Evolutionary conservation across 306 rosid genomes (phyloP), one percentile per base, ranked within the genome.

Genomic region (Cucurbita argyrosperma): DNA sequence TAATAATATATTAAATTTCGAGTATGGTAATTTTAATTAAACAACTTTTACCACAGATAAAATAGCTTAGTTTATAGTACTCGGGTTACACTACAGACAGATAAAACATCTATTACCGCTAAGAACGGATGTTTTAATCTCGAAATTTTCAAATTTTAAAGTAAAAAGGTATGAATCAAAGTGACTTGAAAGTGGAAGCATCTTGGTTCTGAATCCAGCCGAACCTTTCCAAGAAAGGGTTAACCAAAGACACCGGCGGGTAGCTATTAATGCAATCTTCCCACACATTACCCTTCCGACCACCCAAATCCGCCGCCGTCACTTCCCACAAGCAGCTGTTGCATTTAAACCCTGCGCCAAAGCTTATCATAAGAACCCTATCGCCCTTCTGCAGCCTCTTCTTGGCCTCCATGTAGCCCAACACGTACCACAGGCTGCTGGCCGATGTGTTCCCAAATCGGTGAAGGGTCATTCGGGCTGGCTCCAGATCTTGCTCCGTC

Each of bases 311-410:
- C 35, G 6, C 7, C 7, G 54, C 18, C 7, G 11, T 73, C 21
- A 90, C 96, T 79, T 92, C 92, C 90, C 92, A 87, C 77, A 87
- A 54, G 68, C 96, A 90, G 80, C 96, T 92, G 59, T 88, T 90
- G 83, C 98, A 92, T 86, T 92, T 92, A 82, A 92, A 92, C 56
- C 98, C 98, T 10, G 92, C 92, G 55, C 98, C 98, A 74, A 92
- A 92, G 74, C 96, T 90, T 79, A 92, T 92, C 98, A 92, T 92
- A 74, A 92, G 26, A 1, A 92, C 80, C 2, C 78, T 87, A 8
- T 84, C 88, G 1, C 90, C 91, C 18, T 76, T 90, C 77, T 87
- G 85, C 54, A 92, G 80, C 84, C 98, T 82, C 76, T 86, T 85
- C 82, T 92, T 92, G 0, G 98, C 98, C 42, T 92, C 98, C 98